Evolutionary conservation across 1,139 yeast genomes (phyloP).

Genomic region (Spencermartinsiella ligniputridi): DNA sequence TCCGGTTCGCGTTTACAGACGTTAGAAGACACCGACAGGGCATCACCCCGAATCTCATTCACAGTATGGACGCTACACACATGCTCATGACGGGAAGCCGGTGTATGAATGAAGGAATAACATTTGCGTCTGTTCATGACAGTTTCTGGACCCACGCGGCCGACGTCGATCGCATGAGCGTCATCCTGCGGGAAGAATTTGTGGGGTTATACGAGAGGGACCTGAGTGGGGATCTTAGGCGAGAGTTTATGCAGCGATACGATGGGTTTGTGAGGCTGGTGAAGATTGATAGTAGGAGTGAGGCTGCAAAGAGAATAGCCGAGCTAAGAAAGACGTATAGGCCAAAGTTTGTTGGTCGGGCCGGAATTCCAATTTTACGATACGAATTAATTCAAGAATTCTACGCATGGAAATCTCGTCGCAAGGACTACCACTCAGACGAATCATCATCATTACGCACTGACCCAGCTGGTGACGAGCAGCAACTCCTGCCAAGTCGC

Average conservation of each 20-base stretch:
- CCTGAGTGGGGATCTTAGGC: constrained; percentile 56
- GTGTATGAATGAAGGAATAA: constrained; percentile 48
- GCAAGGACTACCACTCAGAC: too few relatives aligned
- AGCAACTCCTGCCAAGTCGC: background rate
- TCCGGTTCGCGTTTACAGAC: constrained; percentile 67
- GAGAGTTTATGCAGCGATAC: constrained; percentile 77
- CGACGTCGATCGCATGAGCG: constrained; percentile 64
- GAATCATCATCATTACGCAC: too few relatives aligned
- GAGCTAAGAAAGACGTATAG: constrained; percentile 56
- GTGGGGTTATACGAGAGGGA: constrained; percentile 64
- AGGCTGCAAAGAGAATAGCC: constrained; percentile 29
- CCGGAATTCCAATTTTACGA: constrained; percentile 19
- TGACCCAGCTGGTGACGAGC: too few relatives aligned
- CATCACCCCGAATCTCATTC: constrained; percentile 89
- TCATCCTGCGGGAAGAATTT: constrained; percentile 65
- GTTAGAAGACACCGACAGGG: constrained; percentile 79
- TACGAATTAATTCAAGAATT: constrained; percentile 16
- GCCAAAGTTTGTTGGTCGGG: constrained; percentile 40
- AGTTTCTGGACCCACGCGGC: constrained; percentile 95
- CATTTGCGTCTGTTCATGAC: constrained; percentile 95
- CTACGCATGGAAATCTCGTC: constrained; percentile 11
- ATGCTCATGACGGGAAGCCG: constrained; percentile 80
- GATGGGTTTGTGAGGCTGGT: constrained; percentile 51
- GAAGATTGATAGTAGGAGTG: constrained; percentile 39
- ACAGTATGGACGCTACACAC: constrained; percentile 91